These are phyloP conservation scores for Suhomyces pyralidae DNA, from an alignment of 805 yeast species.

Conservation along the genomic window DNA sequence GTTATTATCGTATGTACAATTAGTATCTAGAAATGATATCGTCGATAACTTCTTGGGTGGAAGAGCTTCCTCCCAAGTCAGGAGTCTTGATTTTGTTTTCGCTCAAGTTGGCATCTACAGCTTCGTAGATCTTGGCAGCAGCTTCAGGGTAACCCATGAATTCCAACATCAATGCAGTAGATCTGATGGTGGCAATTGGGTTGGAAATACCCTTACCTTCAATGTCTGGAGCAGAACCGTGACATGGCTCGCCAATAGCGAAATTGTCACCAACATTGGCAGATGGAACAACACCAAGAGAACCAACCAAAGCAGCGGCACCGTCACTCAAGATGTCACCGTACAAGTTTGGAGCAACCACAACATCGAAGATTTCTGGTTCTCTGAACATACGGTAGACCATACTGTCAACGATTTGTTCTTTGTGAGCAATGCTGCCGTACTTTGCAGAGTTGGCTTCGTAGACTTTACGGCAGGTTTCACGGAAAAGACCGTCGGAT, in stretches of 20 bases:
- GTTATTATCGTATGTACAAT: neutral
- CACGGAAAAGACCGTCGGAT: slow-evolving; percentile 95
- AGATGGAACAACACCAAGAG: slow-evolving; percentile 96
- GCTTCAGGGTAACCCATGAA: slow-evolving; percentile 88
- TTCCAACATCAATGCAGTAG: slow-evolving; percentile 95
- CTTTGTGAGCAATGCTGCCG: slow-evolving; percentile 66
- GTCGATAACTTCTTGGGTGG: slow-evolving; percentile 82
- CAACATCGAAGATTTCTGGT: slow-evolving; percentile 95
- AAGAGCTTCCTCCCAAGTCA: slow-evolving; percentile 87
- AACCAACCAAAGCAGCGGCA: slow-evolving; percentile 97
- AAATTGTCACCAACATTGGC: slow-evolving; percentile 96
- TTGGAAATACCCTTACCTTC: slow-evolving; percentile 93
- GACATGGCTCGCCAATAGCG: slow-evolving; percentile 99
- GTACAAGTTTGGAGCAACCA: slow-evolving; percentile 96
- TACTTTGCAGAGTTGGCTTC: slow-evolving; percentile 56
- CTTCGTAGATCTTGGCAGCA: slow-evolving; percentile 88
- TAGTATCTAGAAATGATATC: slow-evolving; percentile 60
- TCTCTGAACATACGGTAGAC: slow-evolving; percentile 98
- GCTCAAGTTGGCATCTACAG: slow-evolving; percentile 88
- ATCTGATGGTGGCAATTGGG: slow-evolving; percentile 97
- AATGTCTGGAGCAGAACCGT: slow-evolving; percentile 98
- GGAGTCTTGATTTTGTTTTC: slow-evolving; percentile 84
- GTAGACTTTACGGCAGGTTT: slow-evolving; percentile 65
- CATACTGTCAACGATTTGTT: slow-evolving; percentile 99
- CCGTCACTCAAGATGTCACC: slow-evolving; percentile 97